These are phyloP conservation scores for Acanthamoeba castellanii DNA, from an alignment of 208 protist genomes.

Conservation along the genomic window DNA sequence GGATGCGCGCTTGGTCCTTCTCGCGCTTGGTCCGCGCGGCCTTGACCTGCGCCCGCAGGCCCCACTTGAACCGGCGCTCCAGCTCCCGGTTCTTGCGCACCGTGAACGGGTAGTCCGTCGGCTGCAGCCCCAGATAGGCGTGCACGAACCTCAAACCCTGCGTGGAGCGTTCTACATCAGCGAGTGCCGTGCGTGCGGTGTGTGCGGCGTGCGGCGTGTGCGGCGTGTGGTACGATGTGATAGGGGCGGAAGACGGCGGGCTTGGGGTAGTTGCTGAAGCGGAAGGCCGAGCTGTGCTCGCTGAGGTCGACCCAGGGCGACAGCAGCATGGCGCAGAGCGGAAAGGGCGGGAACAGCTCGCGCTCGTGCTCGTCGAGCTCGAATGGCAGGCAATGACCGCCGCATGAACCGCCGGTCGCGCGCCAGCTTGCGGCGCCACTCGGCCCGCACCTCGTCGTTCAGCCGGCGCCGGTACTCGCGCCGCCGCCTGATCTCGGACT, in stretches of 20 bases:
- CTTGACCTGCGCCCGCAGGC: not conserved
- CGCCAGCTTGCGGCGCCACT: not conserved
- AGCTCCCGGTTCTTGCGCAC: not conserved
- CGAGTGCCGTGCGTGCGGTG: too few species aligned
- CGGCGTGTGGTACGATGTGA: not conserved
- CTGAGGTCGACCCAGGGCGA: slow-evolving; percentile 26
- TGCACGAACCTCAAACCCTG: slow-evolving; percentile 23
- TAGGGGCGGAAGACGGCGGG: not conserved
- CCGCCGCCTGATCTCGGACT: not conserved
- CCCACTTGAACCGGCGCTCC: not conserved
- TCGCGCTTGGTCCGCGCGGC: not conserved
- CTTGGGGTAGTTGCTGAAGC: not conserved
- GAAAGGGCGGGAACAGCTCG: not conserved
- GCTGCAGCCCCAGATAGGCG: slow-evolving; percentile 22
- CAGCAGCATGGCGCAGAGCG: slow-evolving; percentile 6
- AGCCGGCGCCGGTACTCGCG: slow-evolving; percentile 4
- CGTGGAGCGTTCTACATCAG: too few species aligned
- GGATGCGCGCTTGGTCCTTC: not conserved
- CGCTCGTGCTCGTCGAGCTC: not conserved
- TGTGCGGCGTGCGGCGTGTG: not conserved
- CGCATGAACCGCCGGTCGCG: not conserved
- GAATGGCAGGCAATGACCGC: not conserved
- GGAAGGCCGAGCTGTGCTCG: slow-evolving; percentile 32
- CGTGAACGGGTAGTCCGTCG: not conserved
- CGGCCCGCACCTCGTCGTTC: not conserved